Conservation (phyloP, 805 yeast genomes). For the fission yeast (Schizosaccharomyces pombe) region DNA sequence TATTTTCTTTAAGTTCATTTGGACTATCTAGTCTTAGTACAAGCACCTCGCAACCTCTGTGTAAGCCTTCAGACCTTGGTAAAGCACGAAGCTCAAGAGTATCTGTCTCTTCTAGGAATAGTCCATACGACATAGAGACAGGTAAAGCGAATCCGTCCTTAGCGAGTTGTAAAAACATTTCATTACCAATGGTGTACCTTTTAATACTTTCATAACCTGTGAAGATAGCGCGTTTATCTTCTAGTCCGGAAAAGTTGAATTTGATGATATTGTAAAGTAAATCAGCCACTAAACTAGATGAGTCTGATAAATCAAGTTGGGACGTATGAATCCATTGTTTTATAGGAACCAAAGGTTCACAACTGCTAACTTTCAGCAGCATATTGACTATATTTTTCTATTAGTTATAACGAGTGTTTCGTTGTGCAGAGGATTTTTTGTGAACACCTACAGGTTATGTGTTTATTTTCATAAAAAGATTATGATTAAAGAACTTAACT, state of each 20-base stretch:
- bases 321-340: neutral
- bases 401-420: too few species aligned
- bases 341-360: neutral
- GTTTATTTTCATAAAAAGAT: too few species aligned
- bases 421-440: too few species aligned
- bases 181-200: neutral
- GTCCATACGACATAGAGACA: neutral
- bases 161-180: neutral
- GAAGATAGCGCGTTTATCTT: neutral
- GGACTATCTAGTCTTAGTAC: neutral
- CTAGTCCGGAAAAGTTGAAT: neutral
- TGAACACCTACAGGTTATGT: too few species aligned
- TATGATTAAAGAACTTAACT: too few species aligned
- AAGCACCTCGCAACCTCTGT: neutral
- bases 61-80: neutral
- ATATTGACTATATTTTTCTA: too few species aligned
- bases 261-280: neutral
- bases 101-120: neutral
- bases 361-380: neutral
- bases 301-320: neutral
- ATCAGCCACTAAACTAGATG: neutral
- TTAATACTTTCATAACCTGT: neutral
- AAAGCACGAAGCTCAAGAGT: neutral
- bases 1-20: neutral
- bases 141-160: neutral